Conservation (phyloP, 805 yeast genomes). For the Metschnikowia cerradonensis region DNA sequence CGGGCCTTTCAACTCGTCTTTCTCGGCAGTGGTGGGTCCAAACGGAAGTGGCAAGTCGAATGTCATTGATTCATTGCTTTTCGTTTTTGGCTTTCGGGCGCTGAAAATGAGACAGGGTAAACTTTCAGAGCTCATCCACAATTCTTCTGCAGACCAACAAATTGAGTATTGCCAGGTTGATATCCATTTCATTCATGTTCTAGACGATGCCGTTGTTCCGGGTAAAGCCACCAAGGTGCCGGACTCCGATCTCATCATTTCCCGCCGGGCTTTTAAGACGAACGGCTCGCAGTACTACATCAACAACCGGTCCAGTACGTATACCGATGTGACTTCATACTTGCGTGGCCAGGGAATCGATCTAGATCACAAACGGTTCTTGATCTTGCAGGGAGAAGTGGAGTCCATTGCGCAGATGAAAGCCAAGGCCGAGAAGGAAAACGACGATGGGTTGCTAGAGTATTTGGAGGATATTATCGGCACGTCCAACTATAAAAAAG, state of each 20-base stretch:
- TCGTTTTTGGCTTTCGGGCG: slow-evolving; percentile 96
- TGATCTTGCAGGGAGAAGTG: slow-evolving; percentile 96
- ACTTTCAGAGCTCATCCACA: slow-evolving; percentile 87
- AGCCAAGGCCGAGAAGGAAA: slow-evolving; percentile 88
- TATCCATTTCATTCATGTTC: slow-evolving; percentile 75
- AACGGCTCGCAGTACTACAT: slow-evolving; percentile 77
- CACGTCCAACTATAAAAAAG: slow-evolving; percentile 74
- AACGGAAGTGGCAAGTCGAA: slow-evolving; percentile 98
- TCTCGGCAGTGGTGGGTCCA: slow-evolving; percentile 97
- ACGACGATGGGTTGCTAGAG: slow-evolving; percentile 91
- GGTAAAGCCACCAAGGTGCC: slow-evolving; percentile 41
- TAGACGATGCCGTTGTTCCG: slow-evolving; percentile 46
- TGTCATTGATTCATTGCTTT: slow-evolving; percentile 92
- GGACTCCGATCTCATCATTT: slow-evolving; percentile 59
- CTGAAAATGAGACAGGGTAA: slow-evolving; percentile 95
- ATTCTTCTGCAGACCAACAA: slow-evolving; percentile 61
- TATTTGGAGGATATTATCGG: slow-evolving; percentile 97
- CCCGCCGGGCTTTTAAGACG: slow-evolving; percentile 74
- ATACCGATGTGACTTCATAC: slow-evolving; percentile 71
- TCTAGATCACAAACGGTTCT: slow-evolving; percentile 87
- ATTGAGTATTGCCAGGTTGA: slow-evolving; percentile 83
- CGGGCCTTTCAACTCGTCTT: slow-evolving; percentile 92
- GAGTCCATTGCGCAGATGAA: slow-evolving; percentile 99
- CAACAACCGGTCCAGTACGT: slow-evolving; percentile 64
- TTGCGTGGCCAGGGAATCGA: slow-evolving; percentile 84